Evolutionary conservation across 495 filamentous ascomycete species (phyloP).

Genomic region (Delitschia confertaspora): DNA sequence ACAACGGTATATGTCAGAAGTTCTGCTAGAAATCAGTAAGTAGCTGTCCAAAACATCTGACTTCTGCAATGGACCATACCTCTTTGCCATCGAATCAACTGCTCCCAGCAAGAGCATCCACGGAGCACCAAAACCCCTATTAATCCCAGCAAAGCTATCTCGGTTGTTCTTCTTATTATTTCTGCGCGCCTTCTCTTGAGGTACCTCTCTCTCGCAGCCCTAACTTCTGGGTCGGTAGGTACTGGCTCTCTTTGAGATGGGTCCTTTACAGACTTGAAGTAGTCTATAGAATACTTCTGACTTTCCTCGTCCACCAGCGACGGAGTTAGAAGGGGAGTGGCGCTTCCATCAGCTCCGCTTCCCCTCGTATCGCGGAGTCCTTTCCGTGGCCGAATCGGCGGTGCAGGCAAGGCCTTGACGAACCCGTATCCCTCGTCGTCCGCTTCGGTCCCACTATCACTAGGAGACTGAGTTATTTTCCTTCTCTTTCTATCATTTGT

Average conservation of each 20-base stretch:
- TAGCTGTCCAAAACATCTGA: neutral
- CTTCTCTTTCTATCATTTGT: slow-evolving; percentile 16
- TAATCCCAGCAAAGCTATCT: slow-evolving; percentile 29
- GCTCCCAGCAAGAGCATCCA: slow-evolving; percentile 26
- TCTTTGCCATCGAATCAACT: slow-evolving; percentile 26
- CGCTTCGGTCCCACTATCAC: slow-evolving; percentile 85
- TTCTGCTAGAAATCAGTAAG: slow-evolving; percentile 18
- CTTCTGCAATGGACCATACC: slow-evolving; percentile 13
- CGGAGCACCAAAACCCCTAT: slow-evolving; percentile 27
- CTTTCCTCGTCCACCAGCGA: slow-evolving; percentile 50
- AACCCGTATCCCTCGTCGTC: slow-evolving; percentile 71
- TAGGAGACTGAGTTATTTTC: slow-evolving; percentile 39
- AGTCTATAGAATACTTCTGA: slow-evolving; percentile 23
- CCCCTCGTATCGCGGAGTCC: slow-evolving; percentile 47
- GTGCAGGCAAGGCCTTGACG: slow-evolving; percentile 71
- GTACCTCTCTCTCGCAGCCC: slow-evolving; percentile 28
- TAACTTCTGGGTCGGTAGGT: slow-evolving; percentile 24
- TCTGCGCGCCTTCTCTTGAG: slow-evolving; percentile 30
- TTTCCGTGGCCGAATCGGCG: slow-evolving; percentile 60
- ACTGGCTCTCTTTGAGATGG: slow-evolving; percentile 4
- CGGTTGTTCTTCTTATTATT: slow-evolving; percentile 29
- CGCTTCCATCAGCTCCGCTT: slow-evolving; percentile 25
- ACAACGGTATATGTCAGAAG: slow-evolving; percentile 25
- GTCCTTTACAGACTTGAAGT: slow-evolving; percentile 14
- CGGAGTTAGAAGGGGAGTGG: slow-evolving; percentile 53